Evolutionary conservation across 176 grass and related monocot species (phyloP).

Genomic region (Aechmea fasciata): DNA sequence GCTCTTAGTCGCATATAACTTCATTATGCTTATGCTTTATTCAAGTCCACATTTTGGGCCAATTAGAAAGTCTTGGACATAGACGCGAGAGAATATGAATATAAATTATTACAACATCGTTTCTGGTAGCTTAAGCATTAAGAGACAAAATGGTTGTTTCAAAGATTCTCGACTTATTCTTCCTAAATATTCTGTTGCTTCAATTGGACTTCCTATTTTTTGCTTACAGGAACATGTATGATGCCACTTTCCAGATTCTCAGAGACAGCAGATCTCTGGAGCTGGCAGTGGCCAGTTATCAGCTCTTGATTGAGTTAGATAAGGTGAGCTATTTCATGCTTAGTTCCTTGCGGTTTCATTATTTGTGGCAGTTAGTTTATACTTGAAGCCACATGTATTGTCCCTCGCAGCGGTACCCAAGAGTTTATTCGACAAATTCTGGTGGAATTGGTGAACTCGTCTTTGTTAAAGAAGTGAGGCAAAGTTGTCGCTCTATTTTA

Average conservation of each 20-base stretch:
- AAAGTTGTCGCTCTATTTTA: not conserved
- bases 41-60: too few species aligned
- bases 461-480: slow-evolving; percentile 52
- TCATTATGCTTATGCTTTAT: too few species aligned
- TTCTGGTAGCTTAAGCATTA: too few species aligned
- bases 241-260: slow-evolving; percentile 67
- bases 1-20: too few species aligned
- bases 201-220: not conserved
- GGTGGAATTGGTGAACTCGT: slow-evolving; percentile 23
- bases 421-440: slow-evolving; percentile 42
- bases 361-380: not conserved
- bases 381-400: not conserved
- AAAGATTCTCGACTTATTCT: not conserved
- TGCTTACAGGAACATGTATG: slow-evolving; percentile 45
- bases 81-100: too few species aligned
- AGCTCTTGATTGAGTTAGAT: slow-evolving; percentile 61
- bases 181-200: slow-evolving; percentile 9
- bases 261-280: slow-evolving; percentile 56
- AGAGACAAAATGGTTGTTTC: not conserved
- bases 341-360: not conserved
- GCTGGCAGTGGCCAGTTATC: slow-evolving; percentile 57
- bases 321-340: slow-evolving; percentile 36
- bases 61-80: too few species aligned
- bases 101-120: too few species aligned
- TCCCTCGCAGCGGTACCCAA: slow-evolving; percentile 60